Conservation (phyloP, 2,329 filamentous ascomycete genomes). For the Fragosphaeria purpurea region DNA sequence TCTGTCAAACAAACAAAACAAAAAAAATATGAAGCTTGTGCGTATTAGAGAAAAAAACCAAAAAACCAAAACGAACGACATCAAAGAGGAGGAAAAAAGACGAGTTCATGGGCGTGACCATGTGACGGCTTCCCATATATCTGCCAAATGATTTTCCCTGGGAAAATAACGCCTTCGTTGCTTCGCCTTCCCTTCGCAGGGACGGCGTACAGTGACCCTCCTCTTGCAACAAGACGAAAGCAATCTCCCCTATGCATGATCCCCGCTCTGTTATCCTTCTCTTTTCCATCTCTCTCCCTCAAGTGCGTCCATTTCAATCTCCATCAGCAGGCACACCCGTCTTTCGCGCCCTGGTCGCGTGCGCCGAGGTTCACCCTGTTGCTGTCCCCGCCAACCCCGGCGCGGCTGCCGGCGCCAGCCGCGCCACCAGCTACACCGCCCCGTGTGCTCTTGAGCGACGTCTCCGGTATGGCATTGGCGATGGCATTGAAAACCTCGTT, state of each 20-base stretch:
- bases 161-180: too few relatives aligned
- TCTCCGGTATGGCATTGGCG: constrained; percentile 95
- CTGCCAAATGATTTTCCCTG: too few relatives aligned
- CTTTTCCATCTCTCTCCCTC: neutral
- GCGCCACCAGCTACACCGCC: constrained; percentile 45
- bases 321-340: constrained; percentile 74
- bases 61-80: too few relatives aligned
- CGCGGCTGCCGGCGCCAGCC: constrained; percentile 45
- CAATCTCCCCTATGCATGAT: neutral
- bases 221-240: neutral
- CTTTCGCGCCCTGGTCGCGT: constrained; percentile 67
- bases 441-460: constrained; percentile 79
- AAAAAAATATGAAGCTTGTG: too few relatives aligned
- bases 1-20: too few relatives aligned
- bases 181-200: too few relatives aligned
- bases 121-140: too few relatives aligned
- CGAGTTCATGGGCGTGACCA: too few relatives aligned
- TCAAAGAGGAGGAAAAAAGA: too few relatives aligned
- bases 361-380: constrained; percentile 74
- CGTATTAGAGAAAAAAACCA: too few relatives aligned
- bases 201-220: too few relatives aligned
- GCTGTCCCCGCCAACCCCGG: constrained; percentile 43
- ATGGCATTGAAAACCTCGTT: constrained; percentile 96
- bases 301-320: constrained; percentile 11
- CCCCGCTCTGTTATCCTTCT: neutral